These are phyloP conservation scores for Ustanciosporium gigantosporum DNA, from an alignment of 1,284 basidiomycete genomes.

Conservation along the genomic window DNA sequence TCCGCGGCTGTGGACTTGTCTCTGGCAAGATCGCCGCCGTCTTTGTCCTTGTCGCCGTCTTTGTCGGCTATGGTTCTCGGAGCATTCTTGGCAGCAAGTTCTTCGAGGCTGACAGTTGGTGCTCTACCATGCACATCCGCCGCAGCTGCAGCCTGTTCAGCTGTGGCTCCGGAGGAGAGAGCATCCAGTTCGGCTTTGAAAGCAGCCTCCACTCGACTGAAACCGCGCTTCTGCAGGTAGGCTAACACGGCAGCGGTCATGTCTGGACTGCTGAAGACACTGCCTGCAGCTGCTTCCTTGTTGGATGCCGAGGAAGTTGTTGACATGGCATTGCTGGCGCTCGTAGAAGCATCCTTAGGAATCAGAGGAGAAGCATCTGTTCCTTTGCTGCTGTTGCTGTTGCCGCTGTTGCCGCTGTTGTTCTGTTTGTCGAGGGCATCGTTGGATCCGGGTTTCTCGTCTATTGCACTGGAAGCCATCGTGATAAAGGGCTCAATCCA, in stretches of 20 bases:
- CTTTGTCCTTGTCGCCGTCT: slow-evolving; percentile 43
- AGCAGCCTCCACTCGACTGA: slow-evolving; percentile 74
- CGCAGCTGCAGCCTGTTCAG: slow-evolving; percentile 36
- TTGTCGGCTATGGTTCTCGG: slow-evolving; percentile 54
- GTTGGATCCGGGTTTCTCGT: too few relatives aligned
- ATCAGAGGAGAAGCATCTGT: too few relatives aligned
- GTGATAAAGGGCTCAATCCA: too few relatives aligned
- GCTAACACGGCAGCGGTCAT: slow-evolving; percentile 36
- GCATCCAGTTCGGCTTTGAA: slow-evolving; percentile 71
- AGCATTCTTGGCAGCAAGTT: slow-evolving; percentile 57
- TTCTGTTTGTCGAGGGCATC: too few relatives aligned
- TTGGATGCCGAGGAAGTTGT: not conserved
- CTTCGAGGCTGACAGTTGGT: slow-evolving; percentile 68
- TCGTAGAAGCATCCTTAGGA: slow-evolving; percentile 21
- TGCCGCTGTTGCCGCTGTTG: too few relatives aligned
- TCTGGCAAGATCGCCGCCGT: slow-evolving; percentile 4
- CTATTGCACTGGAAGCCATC: too few relatives aligned
- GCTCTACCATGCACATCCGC: slow-evolving; percentile 62
- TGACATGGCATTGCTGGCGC: too few relatives aligned
- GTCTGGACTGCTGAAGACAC: slow-evolving; percentile 33
- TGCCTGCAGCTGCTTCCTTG: slow-evolving; percentile 15
- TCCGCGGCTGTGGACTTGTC: slow-evolving; percentile 7
- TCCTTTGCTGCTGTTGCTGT: too few relatives aligned
- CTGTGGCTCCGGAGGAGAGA: slow-evolving; percentile 32
- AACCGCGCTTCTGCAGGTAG: slow-evolving; percentile 80